These are phyloP conservation scores for Colletotrichum endophyticum DNA, from an alignment of 2,329 filamentous ascomycete species.

Conservation along the genomic window DNA sequence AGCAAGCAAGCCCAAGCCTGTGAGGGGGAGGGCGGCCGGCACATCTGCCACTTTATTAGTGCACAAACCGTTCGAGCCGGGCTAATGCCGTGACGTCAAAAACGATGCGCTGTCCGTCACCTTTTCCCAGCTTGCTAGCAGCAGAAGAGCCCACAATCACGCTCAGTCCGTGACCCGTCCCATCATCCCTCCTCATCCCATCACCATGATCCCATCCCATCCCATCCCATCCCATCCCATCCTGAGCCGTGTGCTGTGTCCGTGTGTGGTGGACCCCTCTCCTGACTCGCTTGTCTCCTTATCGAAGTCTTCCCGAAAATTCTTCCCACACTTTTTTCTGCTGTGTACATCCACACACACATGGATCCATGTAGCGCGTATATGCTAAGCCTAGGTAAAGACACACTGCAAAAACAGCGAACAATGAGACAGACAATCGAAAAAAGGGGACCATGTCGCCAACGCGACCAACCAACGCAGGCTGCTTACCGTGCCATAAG, in stretches of 20 bases:
- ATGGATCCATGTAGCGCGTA: not conserved
- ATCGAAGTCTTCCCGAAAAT: conserved; percentile 17
- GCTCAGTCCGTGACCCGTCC: not conserved
- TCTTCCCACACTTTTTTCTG: not conserved
- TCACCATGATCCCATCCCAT: not conserved
- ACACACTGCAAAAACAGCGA: not conserved
- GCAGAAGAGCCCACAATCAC: not conserved
- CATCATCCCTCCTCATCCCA: not conserved
- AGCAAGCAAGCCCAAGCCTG: no score
- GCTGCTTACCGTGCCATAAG: not conserved
- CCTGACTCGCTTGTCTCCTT: conserved; percentile 19
- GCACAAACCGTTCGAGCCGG: not conserved
- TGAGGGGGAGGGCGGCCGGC: not conserved
- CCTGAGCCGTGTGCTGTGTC: not conserved
- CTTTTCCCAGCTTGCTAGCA: not conserved
- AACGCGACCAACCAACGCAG: not conserved
- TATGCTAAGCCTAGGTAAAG: not conserved
- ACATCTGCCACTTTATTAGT: not conserved
- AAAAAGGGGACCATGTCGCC: conserved; percentile 3
- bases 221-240: not conserved
- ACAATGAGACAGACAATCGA: not conserved
- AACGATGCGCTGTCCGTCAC: not conserved
- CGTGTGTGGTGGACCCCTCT: conserved; percentile 1
- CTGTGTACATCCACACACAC: not conserved
- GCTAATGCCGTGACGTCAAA: conserved; percentile 16